These are phyloP conservation scores for Kwoniella heveanensis DNA, from an alignment of 768 basidiomycete genomes.

Conservation along the genomic window DNA sequence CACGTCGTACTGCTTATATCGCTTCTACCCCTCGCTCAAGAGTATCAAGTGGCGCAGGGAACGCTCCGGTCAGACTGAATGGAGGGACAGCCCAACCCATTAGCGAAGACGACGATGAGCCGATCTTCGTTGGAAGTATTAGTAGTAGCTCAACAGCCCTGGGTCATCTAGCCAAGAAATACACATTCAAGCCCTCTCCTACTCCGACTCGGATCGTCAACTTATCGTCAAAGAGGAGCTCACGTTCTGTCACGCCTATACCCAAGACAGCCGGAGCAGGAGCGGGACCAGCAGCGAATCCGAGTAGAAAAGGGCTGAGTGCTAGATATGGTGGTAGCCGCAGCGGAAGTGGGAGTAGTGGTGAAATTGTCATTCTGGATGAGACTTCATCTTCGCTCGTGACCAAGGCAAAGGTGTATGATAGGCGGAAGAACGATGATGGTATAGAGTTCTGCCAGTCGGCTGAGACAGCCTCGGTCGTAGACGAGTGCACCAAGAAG, in stretches of 20 bases:
- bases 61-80: constrained; percentile 12
- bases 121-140: constrained; percentile 28
- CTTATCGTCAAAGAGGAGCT: neutral
- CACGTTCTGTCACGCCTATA: neutral
- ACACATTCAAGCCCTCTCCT: constrained; percentile 7
- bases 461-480: too few species aligned
- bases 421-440: too few species aligned
- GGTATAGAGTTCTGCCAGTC: too few species aligned
- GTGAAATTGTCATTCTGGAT: neutral
- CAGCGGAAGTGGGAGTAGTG: neutral
- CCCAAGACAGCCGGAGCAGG: neutral
- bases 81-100: too few species aligned
- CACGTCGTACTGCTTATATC: too few species aligned
- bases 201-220: too few species aligned
- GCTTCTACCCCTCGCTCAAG: neutral
- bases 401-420: too few species aligned
- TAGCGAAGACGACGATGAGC: constrained; percentile 36
- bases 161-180: constrained; percentile 19
- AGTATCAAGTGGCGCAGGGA: neutral
- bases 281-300: too few species aligned
- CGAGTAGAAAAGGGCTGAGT: too few species aligned
- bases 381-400: neutral
- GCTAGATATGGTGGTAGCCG: too few species aligned
- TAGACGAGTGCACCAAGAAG: too few species aligned
- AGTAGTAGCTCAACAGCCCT: too few species aligned